Evolutionary conservation across 2,329 filamentous ascomycete genomes (phyloP), one percentile per base, ranked within the genome.

Genomic region (Cordyceps militaris): DNA sequence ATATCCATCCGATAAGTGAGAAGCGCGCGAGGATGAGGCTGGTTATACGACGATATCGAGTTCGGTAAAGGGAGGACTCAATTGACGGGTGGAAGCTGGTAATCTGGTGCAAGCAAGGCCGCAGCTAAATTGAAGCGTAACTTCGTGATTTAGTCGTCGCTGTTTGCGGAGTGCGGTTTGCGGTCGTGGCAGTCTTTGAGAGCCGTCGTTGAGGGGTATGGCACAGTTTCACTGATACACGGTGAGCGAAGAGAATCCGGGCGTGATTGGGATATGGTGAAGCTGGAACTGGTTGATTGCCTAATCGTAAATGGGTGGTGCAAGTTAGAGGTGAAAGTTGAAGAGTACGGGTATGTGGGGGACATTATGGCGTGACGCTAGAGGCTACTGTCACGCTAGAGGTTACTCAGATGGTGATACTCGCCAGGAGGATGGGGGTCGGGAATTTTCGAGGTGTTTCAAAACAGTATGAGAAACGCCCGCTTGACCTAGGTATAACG

Each of bases 81-180:
- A 53, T 53, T 43, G 50, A 24, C 26, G 49, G 34, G 24, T 16
- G 34, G n/a, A 14, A 8, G n/a, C 14, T 38, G 34, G n/a, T 5
- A 11, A 23, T 16, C 3, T 16, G 50, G 36, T 34, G 32, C 16
- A 26, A 13, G n/a, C 24, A 13, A 38, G 24, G 36, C 4, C 14
- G 50, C 11, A 6, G 26, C 42, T 28, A 26, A 43, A 8, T 36
- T 26, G 19, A 32, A 36, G 24, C 38, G 50, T 21, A 16, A 13
- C 16, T 34, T 54, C 14, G 51, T 44, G 40, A 24, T 43, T 44
- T 34, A 24, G 28, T 5, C 19, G 40, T 44, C 30, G 51, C 50
- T 44, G 51, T 36, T 44, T 54, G 51, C 11, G 23, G 51, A 19
- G 51, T 46, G 40, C 28, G 51, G 38, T 46, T 36, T 34, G 51